phyloP scores from a whole-genome alignment of 305 asterid species.

The Withania somnifera region DNA sequence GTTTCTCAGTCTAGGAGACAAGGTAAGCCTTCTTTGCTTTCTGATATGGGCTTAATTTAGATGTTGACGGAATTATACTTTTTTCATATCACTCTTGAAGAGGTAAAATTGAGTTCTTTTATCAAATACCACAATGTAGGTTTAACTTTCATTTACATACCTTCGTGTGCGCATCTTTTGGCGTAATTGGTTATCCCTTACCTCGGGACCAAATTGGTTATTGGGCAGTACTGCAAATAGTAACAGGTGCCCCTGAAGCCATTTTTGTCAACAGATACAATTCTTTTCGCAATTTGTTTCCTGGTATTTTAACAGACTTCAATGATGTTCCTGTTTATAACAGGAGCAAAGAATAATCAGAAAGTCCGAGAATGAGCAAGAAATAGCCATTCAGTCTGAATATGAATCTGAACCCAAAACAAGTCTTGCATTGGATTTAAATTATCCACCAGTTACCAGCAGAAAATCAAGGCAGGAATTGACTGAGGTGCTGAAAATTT shows the following conservation, averaged over 20 bases:
- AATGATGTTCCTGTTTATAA: conserved; percentile 8
- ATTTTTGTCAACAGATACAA: neutral
- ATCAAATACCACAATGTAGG: neutral
- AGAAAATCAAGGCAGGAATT: conserved; percentile 21
- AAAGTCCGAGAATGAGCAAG: conserved; percentile 1
- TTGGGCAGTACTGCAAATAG: neutral
- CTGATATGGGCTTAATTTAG: neutral
- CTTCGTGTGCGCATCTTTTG: neutral
- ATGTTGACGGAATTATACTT: neutral
- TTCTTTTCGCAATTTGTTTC: neutral
- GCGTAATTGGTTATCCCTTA: neutral
- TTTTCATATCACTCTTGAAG: neutral
- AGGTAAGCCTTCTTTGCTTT: neutral
- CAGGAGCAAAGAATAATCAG: conserved; percentile 14
- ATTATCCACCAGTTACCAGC: conserved; percentile 14
- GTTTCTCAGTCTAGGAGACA: neutral
- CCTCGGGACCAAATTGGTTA: neutral
- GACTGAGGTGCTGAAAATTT: conserved; percentile 28
- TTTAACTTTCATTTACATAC: neutral
- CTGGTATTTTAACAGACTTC: neutral
- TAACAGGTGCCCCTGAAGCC: conserved; percentile 7
- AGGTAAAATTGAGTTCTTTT: neutral
- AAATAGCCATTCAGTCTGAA: neutral
- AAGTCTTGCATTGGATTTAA: conserved; percentile 8
- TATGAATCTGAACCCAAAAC: conserved; percentile 6